These are phyloP conservation scores for Potentilla sterilis DNA, from an alignment of 306 rosid genomes.

Conservation along the genomic window DNA sequence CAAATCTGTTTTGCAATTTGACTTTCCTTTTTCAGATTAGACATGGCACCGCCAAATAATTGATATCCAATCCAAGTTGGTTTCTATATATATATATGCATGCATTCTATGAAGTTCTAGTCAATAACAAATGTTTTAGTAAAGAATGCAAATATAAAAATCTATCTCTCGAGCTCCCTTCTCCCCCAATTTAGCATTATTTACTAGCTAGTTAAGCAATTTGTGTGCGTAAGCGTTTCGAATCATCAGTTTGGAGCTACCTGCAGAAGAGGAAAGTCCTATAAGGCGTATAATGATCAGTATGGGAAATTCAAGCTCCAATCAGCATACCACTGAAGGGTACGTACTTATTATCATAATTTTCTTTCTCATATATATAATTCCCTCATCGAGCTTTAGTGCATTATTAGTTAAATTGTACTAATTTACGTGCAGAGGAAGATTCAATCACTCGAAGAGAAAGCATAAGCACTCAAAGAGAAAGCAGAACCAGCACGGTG, in stretches of 20 bases:
- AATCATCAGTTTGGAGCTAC: background rate
- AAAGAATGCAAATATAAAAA: background rate
- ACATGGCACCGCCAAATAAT: background rate
- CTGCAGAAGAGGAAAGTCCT: background rate
- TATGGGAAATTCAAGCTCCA: slow-evolving; percentile 29
- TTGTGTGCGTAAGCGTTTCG: background rate
- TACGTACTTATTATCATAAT: background rate
- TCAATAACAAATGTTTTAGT: background rate
- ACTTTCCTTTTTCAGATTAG: slow-evolving; percentile 16
- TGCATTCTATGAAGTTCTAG: background rate
- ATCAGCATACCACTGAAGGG: slow-evolving; percentile 43
- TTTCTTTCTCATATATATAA: no score
- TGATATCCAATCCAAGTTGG: background rate
- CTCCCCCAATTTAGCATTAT: background rate
- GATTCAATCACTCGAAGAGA: slow-evolving; percentile 26
- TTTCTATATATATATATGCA: background rate
- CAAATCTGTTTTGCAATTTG: slow-evolving; percentile 11
- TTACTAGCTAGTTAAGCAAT: background rate
- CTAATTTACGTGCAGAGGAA: slow-evolving; percentile 8
- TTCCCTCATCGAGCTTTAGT: no score
- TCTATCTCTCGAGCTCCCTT: background rate
- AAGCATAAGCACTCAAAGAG: slow-evolving; percentile 28
- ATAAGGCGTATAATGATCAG: background rate
- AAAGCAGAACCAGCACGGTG: slow-evolving; percentile 20
- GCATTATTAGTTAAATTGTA: background rate